Evolutionary conservation across 2,329 filamentous ascomycete species (phyloP).

Genomic region (Zelopaecilomyces penicillatus): DNA sequence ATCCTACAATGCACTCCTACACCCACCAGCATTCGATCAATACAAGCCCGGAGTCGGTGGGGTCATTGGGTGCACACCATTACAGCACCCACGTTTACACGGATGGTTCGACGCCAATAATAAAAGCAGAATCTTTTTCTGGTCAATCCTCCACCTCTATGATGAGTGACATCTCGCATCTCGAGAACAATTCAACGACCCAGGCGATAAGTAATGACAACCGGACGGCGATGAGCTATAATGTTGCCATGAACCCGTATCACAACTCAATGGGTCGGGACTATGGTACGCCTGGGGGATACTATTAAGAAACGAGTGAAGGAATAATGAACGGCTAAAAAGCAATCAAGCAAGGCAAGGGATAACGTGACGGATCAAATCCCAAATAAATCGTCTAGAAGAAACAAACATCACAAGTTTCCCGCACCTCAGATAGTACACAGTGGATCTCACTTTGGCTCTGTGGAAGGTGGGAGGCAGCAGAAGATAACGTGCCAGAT

Average conservation of each 20-base stretch:
- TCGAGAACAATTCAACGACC: conserved; percentile 1
- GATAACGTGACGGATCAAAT: too few relatives aligned
- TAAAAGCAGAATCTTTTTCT: not conserved
- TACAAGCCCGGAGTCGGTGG: not conserved
- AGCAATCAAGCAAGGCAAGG: too few relatives aligned
- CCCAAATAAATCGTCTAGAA: too few relatives aligned
- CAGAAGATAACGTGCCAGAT: too few relatives aligned
- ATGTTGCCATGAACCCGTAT: conserved; percentile 5
- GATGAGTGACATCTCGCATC: conserved; percentile 5
- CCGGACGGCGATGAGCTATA: conserved; percentile 5
- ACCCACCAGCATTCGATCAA: conserved; percentile 13
- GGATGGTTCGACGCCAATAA: conserved; percentile 1
- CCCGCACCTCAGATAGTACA: too few relatives aligned
- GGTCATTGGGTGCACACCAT: not conserved
- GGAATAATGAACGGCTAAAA: too few relatives aligned
- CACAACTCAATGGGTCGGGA: conserved; percentile 6
- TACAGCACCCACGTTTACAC: conserved; percentile 5
- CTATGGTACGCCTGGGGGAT: not conserved
- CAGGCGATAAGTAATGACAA: conserved; percentile 3
- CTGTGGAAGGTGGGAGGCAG: too few relatives aligned
- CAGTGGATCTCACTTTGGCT: too few relatives aligned
- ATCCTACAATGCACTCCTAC: conserved; percentile 18
- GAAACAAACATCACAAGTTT: too few relatives aligned
- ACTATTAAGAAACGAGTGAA: conserved; percentile 2
- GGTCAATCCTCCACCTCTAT: not conserved